Conservation (phyloP, 352 stramenopile genomes). For the Phytophthora pinifolia region DNA sequence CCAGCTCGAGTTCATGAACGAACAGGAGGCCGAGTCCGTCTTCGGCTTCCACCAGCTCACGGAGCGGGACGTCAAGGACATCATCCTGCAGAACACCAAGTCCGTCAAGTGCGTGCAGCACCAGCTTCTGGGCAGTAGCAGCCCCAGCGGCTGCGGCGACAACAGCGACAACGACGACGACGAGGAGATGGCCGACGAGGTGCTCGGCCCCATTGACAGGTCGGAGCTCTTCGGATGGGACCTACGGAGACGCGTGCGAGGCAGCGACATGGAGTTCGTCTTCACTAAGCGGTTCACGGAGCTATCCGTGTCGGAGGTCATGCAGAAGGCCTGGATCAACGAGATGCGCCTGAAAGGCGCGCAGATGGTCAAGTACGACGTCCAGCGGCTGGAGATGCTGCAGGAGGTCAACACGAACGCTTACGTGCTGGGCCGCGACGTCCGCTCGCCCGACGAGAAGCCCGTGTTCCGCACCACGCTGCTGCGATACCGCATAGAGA, state of each 20-base stretch:
- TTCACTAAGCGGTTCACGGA: constrained; percentile 47
- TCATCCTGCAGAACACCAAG: constrained; percentile 42
- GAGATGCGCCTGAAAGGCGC: constrained; percentile 39
- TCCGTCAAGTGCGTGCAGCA: constrained; percentile 35
- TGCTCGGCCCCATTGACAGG: constrained; percentile 11
- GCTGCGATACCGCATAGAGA: constrained; percentile 49
- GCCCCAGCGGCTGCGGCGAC: neutral
- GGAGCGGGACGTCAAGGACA: constrained; percentile 37
- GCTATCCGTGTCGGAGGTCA: constrained; percentile 36
- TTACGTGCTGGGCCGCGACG: constrained; percentile 48
- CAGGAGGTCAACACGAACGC: constrained; percentile 41
- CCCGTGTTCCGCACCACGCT: constrained; percentile 50
- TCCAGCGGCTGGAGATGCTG: constrained; percentile 47
- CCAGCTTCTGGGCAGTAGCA: constrained; percentile 17
- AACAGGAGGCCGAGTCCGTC: constrained; percentile 38
- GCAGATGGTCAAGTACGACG: constrained; percentile 50
- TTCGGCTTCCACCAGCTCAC: constrained; percentile 41
- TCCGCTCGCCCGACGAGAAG: constrained; percentile 38
- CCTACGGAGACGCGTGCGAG: constrained; percentile 34
- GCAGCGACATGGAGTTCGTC: constrained; percentile 47
- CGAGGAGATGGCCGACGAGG: constrained; percentile 8
- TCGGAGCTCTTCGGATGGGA: constrained; percentile 55
- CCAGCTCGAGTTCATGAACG: constrained; percentile 26
- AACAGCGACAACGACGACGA: constrained; percentile 13
- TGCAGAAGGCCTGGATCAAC: constrained; percentile 49